Evolutionary conservation across 257 asterid genomes (phyloP), one percentile per base, ranked within the genome.

Genomic region (Petunia secreta): DNA sequence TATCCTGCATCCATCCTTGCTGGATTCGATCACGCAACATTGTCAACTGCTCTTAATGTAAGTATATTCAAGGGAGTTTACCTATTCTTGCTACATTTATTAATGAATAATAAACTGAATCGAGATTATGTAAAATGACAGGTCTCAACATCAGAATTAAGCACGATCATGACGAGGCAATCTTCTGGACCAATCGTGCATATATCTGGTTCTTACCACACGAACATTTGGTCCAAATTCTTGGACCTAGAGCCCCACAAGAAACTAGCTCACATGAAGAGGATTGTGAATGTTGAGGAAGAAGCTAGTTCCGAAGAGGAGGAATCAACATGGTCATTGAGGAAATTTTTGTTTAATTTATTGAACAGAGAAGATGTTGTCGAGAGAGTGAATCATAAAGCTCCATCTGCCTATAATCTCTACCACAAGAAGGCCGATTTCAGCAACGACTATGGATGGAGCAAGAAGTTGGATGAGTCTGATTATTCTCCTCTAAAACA

Each of bases 391-490:
- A 43, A 67, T 43, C 4, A 9, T 0, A 81, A 83, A 63, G 94
- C 89, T 1, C 93, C 94, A 0, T 91, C 90, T 2, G 41, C 98
- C 2, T 92, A 87, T 79, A 95, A 95, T 84, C 73, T 95, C 54
- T 91, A 85, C 50, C 87, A 88, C 7, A 63, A 85, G 37, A 85
- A 86, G 16, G 87, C 97, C 34, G 96, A 89, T 75, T 93, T 90
- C 85, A 16, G 80, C 81, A 93, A 93, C 59, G 41, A 93, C 10
- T 93, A 91, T 4, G 99, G 99, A 1, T 93, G 88, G 91, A 95
- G 97, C 87, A 59, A 80, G 63, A 97, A 94, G 0, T 78, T 95
- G 84, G 92, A 89, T 7, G 87, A 91, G 75, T 52, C 83, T 14
- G 92, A 91, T 68, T 95, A 93, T 74, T 69, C 85, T 10, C 95